Percentiles rank a stretch among this genome's conserved stretches.
Evolutionary conservation across 108 stramenopile species (phyloP).

Genomic region (Fragilaria crotonensis): DNA sequence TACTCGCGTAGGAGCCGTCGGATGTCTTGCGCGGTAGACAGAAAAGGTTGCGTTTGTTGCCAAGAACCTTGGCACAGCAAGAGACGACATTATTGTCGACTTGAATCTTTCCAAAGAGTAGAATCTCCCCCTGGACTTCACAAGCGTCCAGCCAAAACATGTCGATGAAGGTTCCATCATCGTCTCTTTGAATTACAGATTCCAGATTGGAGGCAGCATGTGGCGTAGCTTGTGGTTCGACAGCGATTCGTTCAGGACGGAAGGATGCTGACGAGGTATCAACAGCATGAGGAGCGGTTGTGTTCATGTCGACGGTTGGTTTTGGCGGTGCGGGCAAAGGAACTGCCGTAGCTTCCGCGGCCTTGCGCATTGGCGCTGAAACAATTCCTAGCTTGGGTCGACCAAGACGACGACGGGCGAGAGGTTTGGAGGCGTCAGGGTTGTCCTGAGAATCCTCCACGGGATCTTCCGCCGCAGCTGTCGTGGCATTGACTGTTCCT

Average conservation of each 20-base stretch:
- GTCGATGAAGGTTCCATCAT: slow-evolving; percentile 52
- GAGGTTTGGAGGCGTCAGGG: slow-evolving; percentile 7
- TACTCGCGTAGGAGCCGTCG: slow-evolving; percentile 35
- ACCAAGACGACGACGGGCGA: slow-evolving; percentile 13
- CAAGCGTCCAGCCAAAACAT: slow-evolving; percentile 95
- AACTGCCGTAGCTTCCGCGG: slow-evolving; percentile 15
- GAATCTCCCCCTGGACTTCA: slow-evolving; percentile 85
- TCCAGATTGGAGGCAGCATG: slow-evolving; percentile 23
- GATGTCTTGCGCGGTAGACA: slow-evolving; percentile 76
- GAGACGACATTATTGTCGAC: slow-evolving; percentile 35
- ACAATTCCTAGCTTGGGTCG: slow-evolving; percentile 13
- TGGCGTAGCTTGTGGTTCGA: slow-evolving; percentile 14
- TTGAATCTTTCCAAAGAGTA: slow-evolving; percentile 90
- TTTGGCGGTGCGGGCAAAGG: not conserved
- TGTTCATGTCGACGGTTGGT: not conserved
- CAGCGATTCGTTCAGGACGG: slow-evolving; percentile 47
- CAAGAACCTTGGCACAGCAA: slow-evolving; percentile 82
- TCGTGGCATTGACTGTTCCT: not conserved
- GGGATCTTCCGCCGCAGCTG: not conserved
- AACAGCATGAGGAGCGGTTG: slow-evolving; percentile 19
- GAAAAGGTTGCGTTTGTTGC: slow-evolving; percentile 80
- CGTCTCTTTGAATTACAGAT: slow-evolving; percentile 11
- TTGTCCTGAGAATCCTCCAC: slow-evolving; percentile 7
- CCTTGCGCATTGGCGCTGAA: slow-evolving; percentile 36
- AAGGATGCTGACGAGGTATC: slow-evolving; percentile 47